A percentile compares a stretch with the other conserved stretches of the same genome.
Evolutionary conservation across 1,139 yeast species (phyloP).

Genomic region (Yamadazyma blattariae): DNA sequence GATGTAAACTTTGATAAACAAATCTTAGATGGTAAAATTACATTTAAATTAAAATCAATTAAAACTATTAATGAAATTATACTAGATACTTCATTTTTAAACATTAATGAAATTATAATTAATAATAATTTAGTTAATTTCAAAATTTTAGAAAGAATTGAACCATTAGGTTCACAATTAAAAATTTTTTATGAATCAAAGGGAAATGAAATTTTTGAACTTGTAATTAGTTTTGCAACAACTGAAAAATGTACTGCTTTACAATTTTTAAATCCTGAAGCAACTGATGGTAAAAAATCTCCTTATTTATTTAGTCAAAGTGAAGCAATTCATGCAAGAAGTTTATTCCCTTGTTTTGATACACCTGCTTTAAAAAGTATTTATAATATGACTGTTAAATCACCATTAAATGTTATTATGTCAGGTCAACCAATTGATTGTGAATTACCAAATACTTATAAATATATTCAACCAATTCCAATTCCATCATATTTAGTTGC

Average conservation of each 20-base stretch:
- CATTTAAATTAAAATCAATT: conserved; percentile 34
- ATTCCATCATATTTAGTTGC: conserved; percentile 85
- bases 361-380: conserved; percentile 82
- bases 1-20: conserved; percentile 55
- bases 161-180: conserved; percentile 68
- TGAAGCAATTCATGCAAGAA: conserved; percentile 88
- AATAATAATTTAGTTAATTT: conserved; percentile 36
- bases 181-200: conserved; percentile 25
- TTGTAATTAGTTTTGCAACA: conserved; percentile 58
- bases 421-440: conserved; percentile 52
- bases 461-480: conserved; percentile 72
- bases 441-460: conserved; percentile 21
- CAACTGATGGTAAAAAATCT: conserved; percentile 68
- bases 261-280: conserved; percentile 77
- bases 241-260: conserved; percentile 78
- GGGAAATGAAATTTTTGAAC: conserved; percentile 18
- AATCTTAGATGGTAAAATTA: conserved; percentile 55
- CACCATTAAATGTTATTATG: conserved; percentile 67
- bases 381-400: conserved; percentile 56
- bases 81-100: conserved; percentile 69
- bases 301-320: conserved; percentile 89
- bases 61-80: conserved; percentile 30
- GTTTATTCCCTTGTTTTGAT: conserved; percentile 87
- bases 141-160: conserved; percentile 46
- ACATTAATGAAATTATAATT: conserved; percentile 44